Evolutionary conservation across 2,329 filamentous ascomycete genomes (phyloP), one percentile per base, ranked within the genome.

Genomic region (Gnomoniopsis smithogilvyi): DNA sequence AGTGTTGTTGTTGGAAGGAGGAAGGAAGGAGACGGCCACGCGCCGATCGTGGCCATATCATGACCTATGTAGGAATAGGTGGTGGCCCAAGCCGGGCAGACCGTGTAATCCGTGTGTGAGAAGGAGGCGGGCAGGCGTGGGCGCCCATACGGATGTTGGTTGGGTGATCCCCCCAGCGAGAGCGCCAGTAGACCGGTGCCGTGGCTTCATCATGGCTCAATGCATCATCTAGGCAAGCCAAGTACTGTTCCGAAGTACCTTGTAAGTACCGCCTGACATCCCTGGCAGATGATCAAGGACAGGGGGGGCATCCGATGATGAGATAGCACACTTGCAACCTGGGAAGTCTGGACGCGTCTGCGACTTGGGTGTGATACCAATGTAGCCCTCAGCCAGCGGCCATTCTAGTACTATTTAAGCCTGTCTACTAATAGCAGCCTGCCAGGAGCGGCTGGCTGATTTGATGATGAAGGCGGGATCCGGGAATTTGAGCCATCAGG

Each of bases 1-100:
- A 72, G 76, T 80, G 73, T 74, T 80, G 75, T 78, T 80, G 76
- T 72, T 78, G 78, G 75, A 71, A 69, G 68, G 62, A 34, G 45
- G 51, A 60, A 63, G 72, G 70, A 70, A 67, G 69, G 67, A 73
- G 70, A 72, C 71, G 72, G 71, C 67, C 64, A 56, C 47, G 64
- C 61, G 66, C 65, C 55, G 60, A 68, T 65, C 62, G 60, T 30
- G 54, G 51, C 53, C 41, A 19, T 21, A 6, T 6, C 61, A 55
- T 58, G 54, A 54, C 58, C 41, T 51, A 51, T 61, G 61, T 41
- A 58, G 55, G 50, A 55, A 59, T 38, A 34, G 51, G 48, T 47
- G 49, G 56, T 33, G 56, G 56, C 52, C 22, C 36, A 52, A 24
- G 41, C 43, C n/a, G 45, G 38, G 36, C 30, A 38, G 17, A 38